phyloP scores from a whole-genome alignment of 331 rosid genomes.

The Phaseolus coccineus region DNA sequence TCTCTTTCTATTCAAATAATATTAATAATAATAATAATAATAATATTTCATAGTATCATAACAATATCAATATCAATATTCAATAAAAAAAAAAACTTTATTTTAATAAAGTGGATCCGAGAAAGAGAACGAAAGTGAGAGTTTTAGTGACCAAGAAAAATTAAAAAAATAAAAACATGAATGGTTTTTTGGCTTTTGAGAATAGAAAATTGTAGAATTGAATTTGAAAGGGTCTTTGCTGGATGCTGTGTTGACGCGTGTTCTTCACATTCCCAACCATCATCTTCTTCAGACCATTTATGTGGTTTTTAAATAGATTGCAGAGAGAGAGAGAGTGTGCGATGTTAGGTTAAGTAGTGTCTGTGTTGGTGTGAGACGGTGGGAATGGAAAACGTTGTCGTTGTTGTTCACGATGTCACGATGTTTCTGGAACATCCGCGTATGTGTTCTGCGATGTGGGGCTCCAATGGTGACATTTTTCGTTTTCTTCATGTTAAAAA shows the following conservation, averaged over 20 bases:
- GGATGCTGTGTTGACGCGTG: constrained; percentile 9
- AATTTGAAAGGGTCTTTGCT: not conserved
- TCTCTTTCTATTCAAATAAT: not conserved
- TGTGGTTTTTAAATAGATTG: not conserved
- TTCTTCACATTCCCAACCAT: not conserved
- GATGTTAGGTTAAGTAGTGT: not conserved
- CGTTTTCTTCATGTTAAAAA: not conserved
- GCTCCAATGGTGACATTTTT: not conserved
- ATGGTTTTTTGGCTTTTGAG: not conserved
- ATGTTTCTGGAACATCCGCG: constrained; percentile 9
- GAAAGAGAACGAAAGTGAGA: not conserved
- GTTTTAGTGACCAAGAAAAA: constrained; percentile 17
- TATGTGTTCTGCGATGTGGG: not conserved
- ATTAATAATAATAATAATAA: not conserved
- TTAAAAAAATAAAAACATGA: not conserved
- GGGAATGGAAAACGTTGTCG: not conserved
- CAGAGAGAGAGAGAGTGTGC: too few relatives aligned
- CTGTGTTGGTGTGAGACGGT: not conserved
- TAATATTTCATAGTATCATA: too few relatives aligned
- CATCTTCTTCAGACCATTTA: not conserved
- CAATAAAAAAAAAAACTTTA: not conserved
- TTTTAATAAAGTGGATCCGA: not conserved
- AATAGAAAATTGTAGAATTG: not conserved
- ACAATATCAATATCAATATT: too few relatives aligned
- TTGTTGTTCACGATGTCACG: not conserved